Evolutionary conservation across 176 grass and related monocot species (phyloP), one percentile per base, ranked within the genome.

Genomic region (Triticum timopheevii): DNA sequence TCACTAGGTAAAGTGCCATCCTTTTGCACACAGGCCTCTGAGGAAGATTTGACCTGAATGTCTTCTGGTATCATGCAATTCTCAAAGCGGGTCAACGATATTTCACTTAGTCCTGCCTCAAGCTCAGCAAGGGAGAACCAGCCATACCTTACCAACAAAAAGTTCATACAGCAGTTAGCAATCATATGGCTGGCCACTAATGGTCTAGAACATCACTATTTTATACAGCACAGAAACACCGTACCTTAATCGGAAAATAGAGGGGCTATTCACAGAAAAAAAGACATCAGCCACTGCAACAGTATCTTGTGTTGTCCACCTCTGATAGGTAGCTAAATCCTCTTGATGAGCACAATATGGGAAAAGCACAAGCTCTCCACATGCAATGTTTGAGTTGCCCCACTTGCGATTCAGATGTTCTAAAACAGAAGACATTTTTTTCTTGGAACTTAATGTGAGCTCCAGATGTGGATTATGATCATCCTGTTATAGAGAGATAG

Each of bases 331-430:
- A 80, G 90, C 69, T 80, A 94, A 80, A 90, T 98, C 90, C 78
- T 89, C 92, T 87, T 92, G 90, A 82, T 94, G 90, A 84, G 91
- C 90, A 83, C 42, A 92, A 84, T 96, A 97, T 16, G 94, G 97
- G 45, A 99, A 88, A 78, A 99, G 90, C 50, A 99, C 82, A 35
- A 99, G 92, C 82, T 99, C 97, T 75, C 92, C 92, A 50, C 63
- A 93, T 80, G 94, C 73, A 44, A 99, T 85, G 61, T 87, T 89
- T 85, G 92, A 96, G 86, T 90, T 88, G 24, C 97, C 94, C 97
- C 94, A 99, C 86, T 99, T 99, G 59, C 92, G 90, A 58, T 92
- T 96, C 66, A 99, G 70, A 90, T 99, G 97, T 86, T 99, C 97
- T 81, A 99, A 81, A 42, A 99, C 94, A 52, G 97, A 99, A 80